phyloP scores from a whole-genome alignment of 768 basidiomycete genomes.

The Lactarius evosmus region DNA sequence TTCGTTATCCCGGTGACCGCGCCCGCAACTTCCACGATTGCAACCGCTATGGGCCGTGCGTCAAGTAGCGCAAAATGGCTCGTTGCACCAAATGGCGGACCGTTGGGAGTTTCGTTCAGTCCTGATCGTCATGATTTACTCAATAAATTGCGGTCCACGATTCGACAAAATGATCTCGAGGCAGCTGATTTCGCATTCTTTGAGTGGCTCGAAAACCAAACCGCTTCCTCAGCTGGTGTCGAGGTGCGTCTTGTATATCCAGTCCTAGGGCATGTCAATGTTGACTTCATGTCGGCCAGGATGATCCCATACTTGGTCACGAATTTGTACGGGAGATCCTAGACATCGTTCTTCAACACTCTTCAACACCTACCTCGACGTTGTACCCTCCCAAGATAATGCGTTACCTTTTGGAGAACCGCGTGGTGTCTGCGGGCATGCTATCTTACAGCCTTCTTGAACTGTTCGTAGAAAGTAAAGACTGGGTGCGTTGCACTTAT shows the following conservation, averaged over 20 bases:
- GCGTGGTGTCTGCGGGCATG: slow-evolving; percentile 59
- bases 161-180: slow-evolving; percentile 45
- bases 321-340: slow-evolving; percentile 61
- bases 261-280: not conserved
- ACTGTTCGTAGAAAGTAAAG: slow-evolving; percentile 49
- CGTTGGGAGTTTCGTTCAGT: slow-evolving; percentile 25
- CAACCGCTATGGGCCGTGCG: slow-evolving; percentile 57
- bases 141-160: slow-evolving; percentile 38
- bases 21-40: slow-evolving; percentile 57
- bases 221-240: not conserved
- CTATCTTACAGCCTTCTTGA: slow-evolving; percentile 55
- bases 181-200: slow-evolving; percentile 59
- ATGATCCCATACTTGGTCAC: slow-evolving; percentile 36
- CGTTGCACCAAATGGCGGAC: slow-evolving; percentile 15
- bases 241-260: not conserved
- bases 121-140: slow-evolving; percentile 37
- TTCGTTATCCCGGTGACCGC: slow-evolving; percentile 57
- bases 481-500: slow-evolving; percentile 55
- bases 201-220: slow-evolving; percentile 47
- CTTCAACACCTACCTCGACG: slow-evolving; percentile 32
- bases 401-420: slow-evolving; percentile 53
- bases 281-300: not conserved
- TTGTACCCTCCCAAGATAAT: slow-evolving; percentile 57
- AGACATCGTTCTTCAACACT: slow-evolving; percentile 46
- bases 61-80: slow-evolving; percentile 48